Percentiles rank a stretch among this genome's conserved stretches.
Conservation (phyloP, 2,329 filamentous ascomycete genomes). For the Microdochium paspali region DNA sequence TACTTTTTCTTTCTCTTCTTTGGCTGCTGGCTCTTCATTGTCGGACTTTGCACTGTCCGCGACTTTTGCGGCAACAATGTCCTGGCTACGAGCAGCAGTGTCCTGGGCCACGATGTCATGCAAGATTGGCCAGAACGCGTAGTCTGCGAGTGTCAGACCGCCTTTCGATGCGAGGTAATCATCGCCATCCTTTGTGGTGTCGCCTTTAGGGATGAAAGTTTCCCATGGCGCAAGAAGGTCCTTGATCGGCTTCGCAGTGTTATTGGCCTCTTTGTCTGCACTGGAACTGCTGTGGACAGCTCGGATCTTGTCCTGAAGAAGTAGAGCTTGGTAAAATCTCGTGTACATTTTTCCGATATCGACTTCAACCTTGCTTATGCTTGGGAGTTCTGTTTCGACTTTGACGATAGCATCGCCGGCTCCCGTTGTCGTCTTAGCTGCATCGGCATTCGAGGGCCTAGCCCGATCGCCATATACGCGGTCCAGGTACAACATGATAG, state of each 20-base stretch:
- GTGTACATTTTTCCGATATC: constrained; percentile 26
- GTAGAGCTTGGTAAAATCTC: constrained; percentile 31
- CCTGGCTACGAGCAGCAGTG: not conserved
- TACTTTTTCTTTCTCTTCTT: not conserved
- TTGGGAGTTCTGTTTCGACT: not conserved
- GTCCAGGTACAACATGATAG: constrained; percentile 53
- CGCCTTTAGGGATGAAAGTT: constrained; percentile 20
- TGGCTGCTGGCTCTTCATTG: not conserved
- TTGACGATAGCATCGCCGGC: not conserved
- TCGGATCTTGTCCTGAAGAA: constrained; percentile 27
- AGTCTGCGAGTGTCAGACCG: constrained; percentile 37
- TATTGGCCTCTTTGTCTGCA: not conserved
- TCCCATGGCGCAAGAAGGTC: constrained; percentile 31
- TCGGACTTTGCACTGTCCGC: not conserved
- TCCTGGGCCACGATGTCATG: constrained; percentile 27
- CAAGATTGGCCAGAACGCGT: constrained; percentile 47
- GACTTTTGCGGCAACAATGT: not conserved
- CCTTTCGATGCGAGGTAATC: constrained; percentile 34
- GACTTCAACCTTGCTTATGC: constrained; percentile 5
- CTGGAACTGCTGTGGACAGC: constrained; percentile 1
- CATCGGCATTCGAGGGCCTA: constrained; percentile 10
- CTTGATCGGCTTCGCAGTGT: constrained; percentile 12
- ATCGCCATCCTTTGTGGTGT: not conserved
- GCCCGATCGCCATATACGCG: constrained; percentile 32
- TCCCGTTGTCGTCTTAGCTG: not conserved